These are phyloP conservation scores for Neurospora sp. DNA, from an alignment of 495 filamentous ascomycete species.

Conservation along the genomic window DNA sequence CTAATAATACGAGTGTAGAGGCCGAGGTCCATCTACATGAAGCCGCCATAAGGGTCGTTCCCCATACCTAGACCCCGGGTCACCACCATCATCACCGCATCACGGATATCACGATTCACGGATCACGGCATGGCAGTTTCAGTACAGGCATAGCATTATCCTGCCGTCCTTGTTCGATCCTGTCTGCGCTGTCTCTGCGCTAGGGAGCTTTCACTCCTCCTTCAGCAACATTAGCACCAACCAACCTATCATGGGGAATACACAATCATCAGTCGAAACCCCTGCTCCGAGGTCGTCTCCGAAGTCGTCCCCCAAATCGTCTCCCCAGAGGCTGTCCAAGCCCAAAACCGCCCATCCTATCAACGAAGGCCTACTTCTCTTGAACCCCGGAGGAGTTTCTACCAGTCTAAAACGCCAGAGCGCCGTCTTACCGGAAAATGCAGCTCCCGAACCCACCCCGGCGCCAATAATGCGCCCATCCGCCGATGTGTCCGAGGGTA, in stretches of 20 bases:
- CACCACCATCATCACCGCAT: not conserved
- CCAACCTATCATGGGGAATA: conserved; percentile 33
- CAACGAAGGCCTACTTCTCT: conserved; percentile 30
- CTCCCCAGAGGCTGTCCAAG: conserved; percentile 37
- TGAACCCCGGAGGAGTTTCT: conserved; percentile 25
- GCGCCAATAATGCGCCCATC: conserved; percentile 3
- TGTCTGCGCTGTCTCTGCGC: not conserved
- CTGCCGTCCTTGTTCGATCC: conserved; percentile 8
- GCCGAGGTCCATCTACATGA: conserved; percentile 14
- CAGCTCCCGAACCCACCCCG: conserved; percentile 12
- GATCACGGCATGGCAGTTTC: conserved; percentile 30
- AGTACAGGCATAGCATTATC: conserved; percentile 32
- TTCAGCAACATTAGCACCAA: conserved; percentile 1
- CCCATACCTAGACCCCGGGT: conserved; percentile 13
- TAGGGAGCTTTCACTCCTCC: conserved; percentile 7
- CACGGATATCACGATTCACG: not conserved
- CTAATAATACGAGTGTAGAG: conserved; percentile 7
- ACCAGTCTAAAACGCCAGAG: conserved; percentile 21
- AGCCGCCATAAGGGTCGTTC: conserved; percentile 7
- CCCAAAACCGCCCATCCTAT: conserved; percentile 34
- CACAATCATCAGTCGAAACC: conserved; percentile 29
- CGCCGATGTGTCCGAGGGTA: not conserved
- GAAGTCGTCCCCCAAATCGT: not conserved
- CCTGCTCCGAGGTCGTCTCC: conserved; percentile 21
- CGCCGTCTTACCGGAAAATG: conserved; percentile 10